These are phyloP conservation scores for Porcisia deanei DNA, from an alignment of 208 protist species.

Conservation along the genomic window DNA sequence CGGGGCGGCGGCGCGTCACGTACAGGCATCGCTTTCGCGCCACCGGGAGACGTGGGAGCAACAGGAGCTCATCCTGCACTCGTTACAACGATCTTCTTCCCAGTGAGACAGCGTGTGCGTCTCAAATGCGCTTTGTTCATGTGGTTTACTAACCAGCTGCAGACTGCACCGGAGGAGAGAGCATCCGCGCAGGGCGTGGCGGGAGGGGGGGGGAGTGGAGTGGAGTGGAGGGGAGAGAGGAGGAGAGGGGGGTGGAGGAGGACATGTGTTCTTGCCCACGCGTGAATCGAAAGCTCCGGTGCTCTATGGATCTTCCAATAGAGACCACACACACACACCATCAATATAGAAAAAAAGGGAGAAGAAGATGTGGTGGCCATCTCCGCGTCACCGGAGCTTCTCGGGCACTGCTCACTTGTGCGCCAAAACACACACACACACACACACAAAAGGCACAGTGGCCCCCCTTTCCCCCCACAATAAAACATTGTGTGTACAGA, in stretches of 20 bases:
- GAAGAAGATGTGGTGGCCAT: neutral
- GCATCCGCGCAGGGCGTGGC: too few relatives aligned
- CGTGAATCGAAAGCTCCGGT: neutral
- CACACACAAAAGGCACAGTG: neutral
- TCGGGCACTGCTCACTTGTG: neutral
- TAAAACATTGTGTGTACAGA: too few relatives aligned
- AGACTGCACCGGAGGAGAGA: neutral
- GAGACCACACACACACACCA: too few relatives aligned
- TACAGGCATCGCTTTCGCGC: conserved; percentile 22
- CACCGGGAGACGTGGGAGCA: conserved; percentile 34
- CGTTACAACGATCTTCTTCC: conserved; percentile 25
- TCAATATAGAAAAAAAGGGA: neutral
- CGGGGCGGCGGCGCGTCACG: conserved; percentile 26
- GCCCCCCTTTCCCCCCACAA: neutral
- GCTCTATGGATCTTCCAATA: neutral
- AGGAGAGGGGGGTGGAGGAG: neutral
- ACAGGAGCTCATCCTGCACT: conserved; percentile 27
- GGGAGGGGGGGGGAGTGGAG: neutral
- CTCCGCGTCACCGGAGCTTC: neutral
- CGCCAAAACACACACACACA: neutral
- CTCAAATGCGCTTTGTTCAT: neutral
- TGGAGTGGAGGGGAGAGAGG: neutral
- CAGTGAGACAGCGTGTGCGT: neutral
- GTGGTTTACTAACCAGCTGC: neutral
- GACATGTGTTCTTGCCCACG: neutral